phyloP scores from a whole-genome alignment of 176 grass and related monocot genomes.

The Oryza officinalis region DNA sequence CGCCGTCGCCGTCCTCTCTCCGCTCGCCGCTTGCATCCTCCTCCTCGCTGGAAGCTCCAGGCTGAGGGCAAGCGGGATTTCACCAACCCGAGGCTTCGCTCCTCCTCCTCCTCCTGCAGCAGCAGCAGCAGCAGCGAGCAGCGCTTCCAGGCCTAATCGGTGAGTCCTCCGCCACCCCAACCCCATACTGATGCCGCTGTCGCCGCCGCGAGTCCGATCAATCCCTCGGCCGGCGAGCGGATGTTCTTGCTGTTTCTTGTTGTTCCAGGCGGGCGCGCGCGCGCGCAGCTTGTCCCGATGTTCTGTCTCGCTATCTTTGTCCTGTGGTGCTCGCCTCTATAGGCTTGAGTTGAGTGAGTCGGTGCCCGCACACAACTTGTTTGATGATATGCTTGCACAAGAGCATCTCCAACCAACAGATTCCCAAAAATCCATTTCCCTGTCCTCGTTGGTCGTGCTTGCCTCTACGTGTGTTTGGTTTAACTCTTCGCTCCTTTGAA shows the following conservation, averaged over 20 bases:
- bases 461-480: too few species aligned
- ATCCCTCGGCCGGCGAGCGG: neutral
- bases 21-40: neutral
- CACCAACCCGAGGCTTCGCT: too few species aligned
- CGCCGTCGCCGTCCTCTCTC: neutral
- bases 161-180: neutral
- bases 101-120: too few species aligned
- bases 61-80: too few species aligned
- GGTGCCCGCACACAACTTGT: neutral
- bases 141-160: neutral
- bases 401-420: too few species aligned
- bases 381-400: slow-evolving; percentile 17
- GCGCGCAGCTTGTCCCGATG: neutral
- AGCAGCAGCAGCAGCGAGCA: neutral
- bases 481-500: too few species aligned
- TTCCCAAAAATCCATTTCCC: too few species aligned
- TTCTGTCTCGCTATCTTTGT: neutral
- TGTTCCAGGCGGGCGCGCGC: neutral
- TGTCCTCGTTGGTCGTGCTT: too few species aligned
- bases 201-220: neutral
- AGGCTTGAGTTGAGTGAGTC: neutral
- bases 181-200: too few species aligned
- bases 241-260: neutral
- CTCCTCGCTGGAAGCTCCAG: neutral
- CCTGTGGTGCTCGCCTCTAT: neutral